Evolutionary conservation across 2,329 filamentous ascomycete species (phyloP).

Genomic region (Pyrenophora seminiperda): DNA sequence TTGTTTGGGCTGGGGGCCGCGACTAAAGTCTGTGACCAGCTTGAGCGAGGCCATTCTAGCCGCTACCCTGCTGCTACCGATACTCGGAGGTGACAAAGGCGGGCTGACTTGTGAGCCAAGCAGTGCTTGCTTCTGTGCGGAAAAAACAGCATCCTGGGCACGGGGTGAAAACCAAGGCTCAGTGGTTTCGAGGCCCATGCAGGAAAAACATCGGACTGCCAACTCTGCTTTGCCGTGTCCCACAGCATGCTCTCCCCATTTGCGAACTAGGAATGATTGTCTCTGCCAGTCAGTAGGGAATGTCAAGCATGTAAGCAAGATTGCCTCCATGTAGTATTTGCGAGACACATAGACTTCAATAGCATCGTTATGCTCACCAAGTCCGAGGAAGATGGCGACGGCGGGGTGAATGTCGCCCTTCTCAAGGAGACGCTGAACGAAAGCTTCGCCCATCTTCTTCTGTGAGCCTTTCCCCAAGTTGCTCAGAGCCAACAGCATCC

Average conservation of each 20-base stretch:
- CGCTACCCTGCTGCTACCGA: conserved; percentile 60
- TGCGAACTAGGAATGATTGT: conserved; percentile 82
- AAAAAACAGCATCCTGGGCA: conserved; percentile 65
- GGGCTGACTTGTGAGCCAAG: conserved; percentile 67
- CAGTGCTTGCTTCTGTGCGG: conserved; percentile 58
- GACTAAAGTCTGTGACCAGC: conserved; percentile 85
- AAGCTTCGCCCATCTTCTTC: conserved; percentile 87
- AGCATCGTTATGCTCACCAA: conserved; percentile 91
- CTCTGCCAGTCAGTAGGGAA: conserved; percentile 89
- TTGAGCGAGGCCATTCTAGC: conserved; percentile 85
- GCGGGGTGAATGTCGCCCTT: conserved; percentile 90
- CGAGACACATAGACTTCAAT: conserved; percentile 96
- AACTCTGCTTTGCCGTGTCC: conserved; percentile 86
- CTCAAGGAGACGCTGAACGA: conserved; percentile 87
- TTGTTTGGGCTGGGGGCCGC: conserved; percentile 54
- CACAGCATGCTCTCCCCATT: conserved; percentile 94
- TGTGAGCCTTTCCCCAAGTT: conserved; percentile 79
- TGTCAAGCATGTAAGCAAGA: conserved; percentile 82
- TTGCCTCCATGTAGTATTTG: conserved; percentile 87
- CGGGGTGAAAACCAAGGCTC: conserved; percentile 89
- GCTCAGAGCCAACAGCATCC: conserved; percentile 93
- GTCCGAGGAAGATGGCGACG: conserved; percentile 87
- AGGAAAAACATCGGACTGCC: conserved; percentile 91
- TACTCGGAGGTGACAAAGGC: conserved; percentile 73
- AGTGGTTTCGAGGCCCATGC: conserved; percentile 80